A percentile compares a stretch with the other conserved stretches of the same genome.
phyloP scores from a whole-genome alignment of 148 eudicot genomes.

The Rhododendron griersonianum region DNA sequence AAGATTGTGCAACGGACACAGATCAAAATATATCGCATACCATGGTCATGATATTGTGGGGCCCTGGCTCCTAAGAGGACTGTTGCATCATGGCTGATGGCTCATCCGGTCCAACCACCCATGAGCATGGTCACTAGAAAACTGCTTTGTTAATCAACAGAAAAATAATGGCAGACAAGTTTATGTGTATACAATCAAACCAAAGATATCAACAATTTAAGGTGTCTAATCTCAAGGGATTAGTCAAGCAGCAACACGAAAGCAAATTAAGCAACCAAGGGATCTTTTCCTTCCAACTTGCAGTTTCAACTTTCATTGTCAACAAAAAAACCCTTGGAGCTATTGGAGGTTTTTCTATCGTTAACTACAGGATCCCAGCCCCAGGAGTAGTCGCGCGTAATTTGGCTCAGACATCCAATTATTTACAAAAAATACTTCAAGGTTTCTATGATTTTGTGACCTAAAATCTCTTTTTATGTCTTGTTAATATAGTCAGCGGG shows the following conservation, averaged over 20 bases:
- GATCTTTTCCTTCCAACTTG: too few species aligned
- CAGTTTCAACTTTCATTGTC: too few species aligned
- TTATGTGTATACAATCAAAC: background rate
- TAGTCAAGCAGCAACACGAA: background rate
- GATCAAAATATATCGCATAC: background rate
- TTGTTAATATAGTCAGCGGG: background rate
- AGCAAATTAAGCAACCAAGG: background rate
- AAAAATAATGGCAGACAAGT: background rate
- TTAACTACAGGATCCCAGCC: too few species aligned
- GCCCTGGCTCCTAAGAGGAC: background rate
- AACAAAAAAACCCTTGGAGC: too few species aligned
- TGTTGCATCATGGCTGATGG: background rate
- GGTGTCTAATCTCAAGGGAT: background rate
- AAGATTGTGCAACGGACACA: background rate
- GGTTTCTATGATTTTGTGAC: background rate
- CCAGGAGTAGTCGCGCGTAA: too few species aligned
- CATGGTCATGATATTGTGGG: background rate
- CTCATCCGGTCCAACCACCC: conserved; percentile 5
- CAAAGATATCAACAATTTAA: background rate
- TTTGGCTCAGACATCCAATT: too few species aligned
- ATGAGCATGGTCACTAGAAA: background rate
- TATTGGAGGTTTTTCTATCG: too few species aligned
- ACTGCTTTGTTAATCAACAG: too few species aligned
- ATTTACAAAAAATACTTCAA: too few species aligned
- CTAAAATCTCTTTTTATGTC: background rate